A percentile compares a stretch with the other conserved stretches of the same genome.
Evolutionary conservation across 106 monocot species (phyloP).

Genomic region (Dendrobium officinale): DNA sequence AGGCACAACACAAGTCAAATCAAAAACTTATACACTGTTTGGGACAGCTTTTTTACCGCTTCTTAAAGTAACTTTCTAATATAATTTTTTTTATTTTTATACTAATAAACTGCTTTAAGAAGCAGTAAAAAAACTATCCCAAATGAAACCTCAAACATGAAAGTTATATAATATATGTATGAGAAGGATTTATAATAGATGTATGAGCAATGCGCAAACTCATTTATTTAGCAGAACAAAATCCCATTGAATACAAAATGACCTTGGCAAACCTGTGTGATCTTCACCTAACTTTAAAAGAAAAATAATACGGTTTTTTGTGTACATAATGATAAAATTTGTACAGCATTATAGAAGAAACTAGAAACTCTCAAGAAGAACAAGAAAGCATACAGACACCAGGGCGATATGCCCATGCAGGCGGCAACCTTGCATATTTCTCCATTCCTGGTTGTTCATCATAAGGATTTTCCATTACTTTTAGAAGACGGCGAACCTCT

Average conservation of each 20-base stretch:
- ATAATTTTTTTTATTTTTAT: too few relatives aligned
- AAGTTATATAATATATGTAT: too few relatives aligned
- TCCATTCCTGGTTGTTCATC: slow-evolving; percentile 94
- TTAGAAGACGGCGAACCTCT: slow-evolving; percentile 76
- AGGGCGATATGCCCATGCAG: slow-evolving; percentile 94
- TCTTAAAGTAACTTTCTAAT: too few relatives aligned
- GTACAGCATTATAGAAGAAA: not conserved
- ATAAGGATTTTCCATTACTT: slow-evolving; percentile 71
- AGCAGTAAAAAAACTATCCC: too few relatives aligned
- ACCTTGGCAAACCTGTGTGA: too few relatives aligned
- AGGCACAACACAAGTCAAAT: too few relatives aligned
- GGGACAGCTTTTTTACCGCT: too few relatives aligned
- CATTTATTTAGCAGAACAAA: not conserved
- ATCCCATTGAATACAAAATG: not conserved
- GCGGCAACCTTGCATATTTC: slow-evolving; percentile 88
- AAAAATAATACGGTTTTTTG: not conserved
- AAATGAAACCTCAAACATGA: too few relatives aligned
- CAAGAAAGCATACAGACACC: slow-evolving; percentile 97
- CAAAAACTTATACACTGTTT: too few relatives aligned
- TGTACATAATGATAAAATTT: not conserved
- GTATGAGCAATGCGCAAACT: too few relatives aligned
- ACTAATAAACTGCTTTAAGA: too few relatives aligned
- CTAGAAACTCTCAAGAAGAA: slow-evolving; percentile 51
- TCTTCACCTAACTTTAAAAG: not conserved
- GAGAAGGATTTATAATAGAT: too few relatives aligned